These are phyloP conservation scores for Aspergillus fijiensis DNA, from an alignment of 2,329 filamentous ascomycete species.

Conservation along the genomic window DNA sequence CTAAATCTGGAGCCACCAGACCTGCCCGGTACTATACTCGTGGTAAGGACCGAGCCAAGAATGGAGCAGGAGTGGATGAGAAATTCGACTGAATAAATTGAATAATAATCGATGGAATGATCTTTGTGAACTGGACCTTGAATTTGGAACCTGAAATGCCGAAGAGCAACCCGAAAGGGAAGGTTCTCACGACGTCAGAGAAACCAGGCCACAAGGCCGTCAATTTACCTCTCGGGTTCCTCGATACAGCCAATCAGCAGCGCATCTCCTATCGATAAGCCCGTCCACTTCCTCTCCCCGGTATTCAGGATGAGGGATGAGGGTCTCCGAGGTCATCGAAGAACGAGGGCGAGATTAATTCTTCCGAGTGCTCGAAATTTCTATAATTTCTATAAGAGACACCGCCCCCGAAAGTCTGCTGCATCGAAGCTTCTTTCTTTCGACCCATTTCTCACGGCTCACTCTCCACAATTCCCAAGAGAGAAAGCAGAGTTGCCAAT, in stretches of 20 bases:
- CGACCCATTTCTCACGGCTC: neutral
- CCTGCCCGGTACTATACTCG: no score
- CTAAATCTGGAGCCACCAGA: no score
- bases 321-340: no score
- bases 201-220: conserved; percentile 20
- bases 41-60: no score
- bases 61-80: neutral
- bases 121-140: neutral
- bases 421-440: conserved; percentile 1
- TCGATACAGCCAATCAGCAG: conserved; percentile 11
- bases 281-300: no score
- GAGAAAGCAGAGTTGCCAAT: neutral
- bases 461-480: neutral
- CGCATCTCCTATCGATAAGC: conserved; percentile 24
- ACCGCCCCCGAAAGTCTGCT: conserved; percentile 7
- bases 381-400: neutral
- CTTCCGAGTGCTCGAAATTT: no score
- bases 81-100: neutral
- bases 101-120: no score
- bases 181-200: conserved; percentile 35
- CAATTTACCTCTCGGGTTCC: neutral
- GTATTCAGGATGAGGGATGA: no score
- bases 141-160: conserved; percentile 9
- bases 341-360: no score
- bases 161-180: conserved; percentile 30